Evolutionary conservation across 352 stramenopile species (phyloP).

Genomic region (Phytopythium cucurbitacearum): DNA sequence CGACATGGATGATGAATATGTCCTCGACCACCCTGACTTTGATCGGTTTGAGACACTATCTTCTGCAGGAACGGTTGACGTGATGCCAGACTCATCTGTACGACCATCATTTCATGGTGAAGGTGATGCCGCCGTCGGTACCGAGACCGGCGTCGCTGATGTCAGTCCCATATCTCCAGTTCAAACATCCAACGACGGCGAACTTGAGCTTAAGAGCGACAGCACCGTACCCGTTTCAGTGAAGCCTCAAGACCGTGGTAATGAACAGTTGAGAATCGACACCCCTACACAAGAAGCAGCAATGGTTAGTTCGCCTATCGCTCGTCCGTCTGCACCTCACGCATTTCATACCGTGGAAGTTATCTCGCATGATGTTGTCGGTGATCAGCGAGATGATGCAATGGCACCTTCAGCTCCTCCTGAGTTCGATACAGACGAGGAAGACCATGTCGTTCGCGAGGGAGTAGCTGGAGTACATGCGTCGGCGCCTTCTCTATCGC

Average conservation of each 20-base stretch:
- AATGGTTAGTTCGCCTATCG: neutral
- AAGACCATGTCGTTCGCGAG: conserved; percentile 4
- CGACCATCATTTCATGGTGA: too few species aligned
- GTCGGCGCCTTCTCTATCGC: conserved; percentile 39
- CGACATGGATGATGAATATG: neutral
- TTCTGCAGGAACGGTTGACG: too few species aligned
- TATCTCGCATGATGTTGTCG: neutral
- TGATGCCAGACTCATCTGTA: too few species aligned
- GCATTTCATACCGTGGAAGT: conserved; percentile 1
- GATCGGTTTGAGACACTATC: too few species aligned
- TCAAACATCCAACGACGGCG: too few species aligned
- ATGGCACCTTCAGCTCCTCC: conserved; percentile 25
- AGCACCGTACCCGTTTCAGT: too few species aligned
- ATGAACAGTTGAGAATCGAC: neutral
- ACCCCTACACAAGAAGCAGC: neutral
- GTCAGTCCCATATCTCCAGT: too few species aligned
- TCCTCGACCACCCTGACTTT: too few species aligned
- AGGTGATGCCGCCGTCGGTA: too few species aligned
- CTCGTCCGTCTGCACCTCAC: neutral
- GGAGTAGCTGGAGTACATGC: conserved; percentile 14
- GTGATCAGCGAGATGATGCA: neutral
- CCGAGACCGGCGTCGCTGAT: too few species aligned
- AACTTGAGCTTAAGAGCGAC: too few species aligned
- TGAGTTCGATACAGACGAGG: conserved; percentile 16
- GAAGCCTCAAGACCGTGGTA: neutral